Evolutionary conservation across 2,329 filamentous ascomycete genomes (phyloP), one percentile per base, ranked within the genome.

Genomic region (Cyphellophora europaea): DNA sequence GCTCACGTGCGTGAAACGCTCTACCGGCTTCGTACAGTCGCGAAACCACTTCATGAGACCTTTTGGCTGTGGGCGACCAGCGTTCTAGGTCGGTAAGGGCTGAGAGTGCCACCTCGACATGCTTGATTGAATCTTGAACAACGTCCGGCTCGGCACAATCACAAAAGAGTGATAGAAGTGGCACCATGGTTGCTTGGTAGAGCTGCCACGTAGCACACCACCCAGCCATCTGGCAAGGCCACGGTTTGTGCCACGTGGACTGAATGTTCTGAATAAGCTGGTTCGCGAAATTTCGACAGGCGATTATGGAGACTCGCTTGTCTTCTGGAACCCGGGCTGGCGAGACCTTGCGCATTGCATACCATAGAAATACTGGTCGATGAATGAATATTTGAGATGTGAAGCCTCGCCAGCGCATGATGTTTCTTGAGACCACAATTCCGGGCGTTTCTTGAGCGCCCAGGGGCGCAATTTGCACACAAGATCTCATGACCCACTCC

Each of bases 161-260:
- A n/a, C n/a, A 25, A 25, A 85, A 84, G 11, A 87, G 65, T 14
- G 73, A 79, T 8, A 88, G 72, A 2, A 88, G 68, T 0, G 82
- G 82, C 8, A 87, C 76, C 77, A 87, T 82, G 42, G 74, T 76
- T 0, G 82, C 81, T 54, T 88, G 82, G 58, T 84, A 87, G 41
- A 84, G 71, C 58, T 86, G 80, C 81, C 82, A 86, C 3, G 82
- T 80, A 0, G 78, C 82, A 53, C 84, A 84, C 82, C 82, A 87
- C 6, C 82, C 81, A 1, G 74, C 75, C 61, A 87, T 82, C 31
- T 75, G 72, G 14, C 17, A 37, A 16, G 28, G 35, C 18, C 21
- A 25, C 16, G 27, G 19, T 5, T 25, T 29, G 25, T 73, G 73
- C 61, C 79, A 84, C 43, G 81, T 79, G 13, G 67, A 64, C 11